Conservation (phyloP, 139 green algal species). For the Chlamydomonas applanata region DNA sequence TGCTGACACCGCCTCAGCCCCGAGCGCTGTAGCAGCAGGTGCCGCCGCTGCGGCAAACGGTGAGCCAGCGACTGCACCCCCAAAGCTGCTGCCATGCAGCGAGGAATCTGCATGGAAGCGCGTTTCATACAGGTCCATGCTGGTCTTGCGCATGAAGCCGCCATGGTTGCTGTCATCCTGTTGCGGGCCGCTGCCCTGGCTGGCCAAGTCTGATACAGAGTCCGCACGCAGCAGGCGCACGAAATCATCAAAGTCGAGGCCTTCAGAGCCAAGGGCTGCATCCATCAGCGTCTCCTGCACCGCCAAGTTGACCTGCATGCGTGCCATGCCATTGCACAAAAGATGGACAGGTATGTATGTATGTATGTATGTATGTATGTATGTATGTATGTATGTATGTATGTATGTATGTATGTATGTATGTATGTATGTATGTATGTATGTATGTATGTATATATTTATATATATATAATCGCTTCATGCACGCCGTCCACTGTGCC, state of each 20-base stretch:
- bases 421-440: conserved; percentile 23
- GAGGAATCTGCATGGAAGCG: conserved; percentile 1
- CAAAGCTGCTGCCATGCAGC: no score
- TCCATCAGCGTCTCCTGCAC: conserved; percentile 81
- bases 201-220: background rate
- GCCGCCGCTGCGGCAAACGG: no score
- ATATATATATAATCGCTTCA: conserved; percentile 12
- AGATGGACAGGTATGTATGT: no score
- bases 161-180: background rate
- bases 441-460: conserved; percentile 22
- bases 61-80: no score
- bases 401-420: conserved; percentile 15
- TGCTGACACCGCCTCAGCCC: no score
- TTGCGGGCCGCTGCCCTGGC: background rate
- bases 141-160: conserved; percentile 37
- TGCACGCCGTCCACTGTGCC: no score
- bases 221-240: conserved; percentile 50
- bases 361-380: background rate
- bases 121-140: conserved; percentile 33
- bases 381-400: no score
- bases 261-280: conserved; percentile 58
- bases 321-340: background rate
- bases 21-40: no score
- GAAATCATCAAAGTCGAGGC: conserved; percentile 81
- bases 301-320: conserved; percentile 54